phyloP scores from a whole-genome alignment of 495 filamentous ascomycete genomes.

The Hypoxylon fragiforme region DNA sequence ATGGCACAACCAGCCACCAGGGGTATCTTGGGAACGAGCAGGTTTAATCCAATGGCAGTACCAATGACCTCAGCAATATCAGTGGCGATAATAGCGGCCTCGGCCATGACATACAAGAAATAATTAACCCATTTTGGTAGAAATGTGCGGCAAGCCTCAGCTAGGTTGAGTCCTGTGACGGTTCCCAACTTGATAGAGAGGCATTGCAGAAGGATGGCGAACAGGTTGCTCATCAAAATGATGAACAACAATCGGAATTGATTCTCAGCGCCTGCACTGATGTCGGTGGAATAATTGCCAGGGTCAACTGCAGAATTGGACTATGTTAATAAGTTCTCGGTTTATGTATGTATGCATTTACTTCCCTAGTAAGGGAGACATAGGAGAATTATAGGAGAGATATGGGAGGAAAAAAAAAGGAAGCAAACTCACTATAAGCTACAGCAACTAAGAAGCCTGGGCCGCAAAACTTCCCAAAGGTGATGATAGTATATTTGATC shows the following conservation, averaged over 20 bases:
- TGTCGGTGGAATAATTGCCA: constrained; percentile 85
- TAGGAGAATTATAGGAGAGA: neutral
- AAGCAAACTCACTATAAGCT: constrained; percentile 53
- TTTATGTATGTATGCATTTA: no score
- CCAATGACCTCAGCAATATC: constrained; percentile 95
- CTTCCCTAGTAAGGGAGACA: neutral
- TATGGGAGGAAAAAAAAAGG: neutral
- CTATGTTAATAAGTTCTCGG: constrained; percentile 8
- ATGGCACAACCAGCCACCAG: constrained; percentile 86
- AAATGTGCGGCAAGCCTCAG: constrained; percentile 75
- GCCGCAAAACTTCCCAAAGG: constrained; percentile 76
- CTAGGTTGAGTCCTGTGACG: constrained; percentile 82
- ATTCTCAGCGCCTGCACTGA: constrained; percentile 69
- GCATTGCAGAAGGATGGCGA: constrained; percentile 81
- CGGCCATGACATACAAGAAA: constrained; percentile 72
- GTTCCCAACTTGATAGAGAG: constrained; percentile 82
- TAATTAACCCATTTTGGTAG: constrained; percentile 78
- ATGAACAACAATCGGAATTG: constrained; percentile 76
- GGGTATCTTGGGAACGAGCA: constrained; percentile 75
- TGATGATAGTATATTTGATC: constrained; percentile 51
- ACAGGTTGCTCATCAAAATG: constrained; percentile 78
- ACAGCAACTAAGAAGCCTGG: constrained; percentile 85
- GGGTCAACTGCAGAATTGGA: constrained; percentile 67
- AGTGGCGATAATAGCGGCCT: constrained; percentile 82
- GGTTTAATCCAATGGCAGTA: constrained; percentile 86